These are phyloP conservation scores for Przewalskia tangutica DNA, from an alignment of 257 asterid species.

Conservation along the genomic window DNA sequence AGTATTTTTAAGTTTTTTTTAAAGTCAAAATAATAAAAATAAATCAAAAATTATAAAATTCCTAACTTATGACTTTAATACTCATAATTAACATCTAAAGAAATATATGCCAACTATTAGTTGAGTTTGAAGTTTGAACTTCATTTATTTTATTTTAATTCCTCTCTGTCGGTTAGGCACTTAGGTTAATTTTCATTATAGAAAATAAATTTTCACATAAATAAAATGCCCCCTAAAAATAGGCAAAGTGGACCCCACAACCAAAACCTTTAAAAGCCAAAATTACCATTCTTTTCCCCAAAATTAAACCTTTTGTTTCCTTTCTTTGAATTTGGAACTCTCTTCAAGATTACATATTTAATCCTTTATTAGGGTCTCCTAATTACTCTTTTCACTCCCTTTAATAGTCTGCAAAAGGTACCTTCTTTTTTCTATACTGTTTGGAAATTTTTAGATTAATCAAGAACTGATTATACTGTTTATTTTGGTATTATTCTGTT, in stretches of 20 bases:
- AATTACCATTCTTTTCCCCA: not conserved
- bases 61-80: too few relatives aligned
- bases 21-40: too few relatives aligned
- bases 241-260: not conserved
- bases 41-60: too few relatives aligned
- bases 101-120: too few relatives aligned
- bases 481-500: not conserved
- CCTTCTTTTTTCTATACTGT: not conserved
- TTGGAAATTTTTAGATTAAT: too few relatives aligned
- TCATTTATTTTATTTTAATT: not conserved
- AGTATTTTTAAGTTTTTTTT: too few relatives aligned
- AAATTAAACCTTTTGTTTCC: not conserved
- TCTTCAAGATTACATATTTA: not conserved
- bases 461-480: not conserved
- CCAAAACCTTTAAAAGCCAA: conserved; percentile 7
- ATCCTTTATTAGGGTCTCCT: not conserved
- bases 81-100: too few relatives aligned
- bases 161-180: not conserved
- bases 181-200: not conserved
- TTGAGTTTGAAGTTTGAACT: too few relatives aligned
- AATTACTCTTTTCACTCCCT: not conserved
- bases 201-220: not conserved
- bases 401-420: too few relatives aligned
- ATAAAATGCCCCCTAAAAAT: not conserved
- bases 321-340: not conserved